Evolutionary conservation across 345 rosid genomes (phyloP), one percentile per base, ranked within the genome.

Genomic region (Limnanthes douglasii): DNA sequence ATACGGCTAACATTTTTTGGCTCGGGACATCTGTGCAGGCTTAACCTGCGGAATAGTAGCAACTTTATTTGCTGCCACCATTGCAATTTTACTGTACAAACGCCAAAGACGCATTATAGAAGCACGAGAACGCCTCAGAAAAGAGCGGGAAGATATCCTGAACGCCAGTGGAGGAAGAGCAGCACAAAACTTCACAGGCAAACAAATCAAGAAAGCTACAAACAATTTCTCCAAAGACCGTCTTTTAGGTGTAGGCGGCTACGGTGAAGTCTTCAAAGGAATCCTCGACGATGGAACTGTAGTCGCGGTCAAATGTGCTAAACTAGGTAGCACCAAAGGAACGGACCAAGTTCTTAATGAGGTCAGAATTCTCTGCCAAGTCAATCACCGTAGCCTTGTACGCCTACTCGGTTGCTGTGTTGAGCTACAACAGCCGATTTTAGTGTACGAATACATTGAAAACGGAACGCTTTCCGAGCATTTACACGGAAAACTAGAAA

Each of bases 221-320:
- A 37, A 32, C 54, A 60, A 50, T 47, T 67, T 72, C 39, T 57
- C 79, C 6, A 40, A 34, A 18, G 71, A 57, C 41, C 35, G 63
- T 7, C 59, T 67, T 9, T 44, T 72, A 0, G 75, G 74, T 1
- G 21, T 41, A 2, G 79, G 79, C 1, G 79, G 74, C 22, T 72
- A 46, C n/a, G 79, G 75, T 8, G 79, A 60, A 6, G 79, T 67
- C 17, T 72, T 35, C 29, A 64, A 33, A 29, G 74, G 71, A 45
- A 19, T 41, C 19, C 54, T 67, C 6, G 41, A 45, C 4, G 79
- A 72, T 24, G 72, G 71, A 28, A 58, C 66, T 11, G 31, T 32
- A 1, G 68, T 60, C 2, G 79, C 79, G 10, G 55, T 72, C 54
- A 72, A 72, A 32, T 53, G 75, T 38, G 71, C 75, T 6, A 72